Evolutionary conservation across 1,139 yeast genomes (phyloP).

Genomic region (Kodamaea arcana): DNA sequence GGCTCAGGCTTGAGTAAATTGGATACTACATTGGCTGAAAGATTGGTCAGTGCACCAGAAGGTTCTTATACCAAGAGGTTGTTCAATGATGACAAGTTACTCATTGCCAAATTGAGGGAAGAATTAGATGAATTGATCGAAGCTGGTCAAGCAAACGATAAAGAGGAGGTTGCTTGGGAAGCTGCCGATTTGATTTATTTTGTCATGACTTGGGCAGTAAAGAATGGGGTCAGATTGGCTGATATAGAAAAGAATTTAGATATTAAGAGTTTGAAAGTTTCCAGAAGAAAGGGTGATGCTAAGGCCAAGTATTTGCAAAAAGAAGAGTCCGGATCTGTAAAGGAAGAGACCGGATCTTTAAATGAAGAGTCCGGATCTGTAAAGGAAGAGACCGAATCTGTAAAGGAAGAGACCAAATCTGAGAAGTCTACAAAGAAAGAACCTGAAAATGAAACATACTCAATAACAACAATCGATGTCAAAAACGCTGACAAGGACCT

Average conservation of each 20-base stretch:
- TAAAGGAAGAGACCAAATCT: conserved; percentile 4
- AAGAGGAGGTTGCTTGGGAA: conserved; percentile 85
- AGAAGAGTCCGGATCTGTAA: conserved; percentile 5
- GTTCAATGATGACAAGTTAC: conserved; percentile 68
- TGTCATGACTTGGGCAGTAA: conserved; percentile 80
- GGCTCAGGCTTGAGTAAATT: conserved; percentile 61
- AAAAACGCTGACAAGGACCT: conserved; percentile 43
- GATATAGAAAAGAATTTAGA: conserved; percentile 86
- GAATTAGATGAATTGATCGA: conserved; percentile 96
- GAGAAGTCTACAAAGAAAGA: not conserved
- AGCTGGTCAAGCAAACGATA: conserved; percentile 52
- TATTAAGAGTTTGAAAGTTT: conserved; percentile 76
- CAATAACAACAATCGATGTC: conserved; percentile 52
- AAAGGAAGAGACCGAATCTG: conserved; percentile 11
- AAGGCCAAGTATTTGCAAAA: conserved; percentile 61
- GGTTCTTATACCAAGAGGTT: conserved; percentile 92
- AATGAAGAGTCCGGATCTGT: conserved; percentile 8
- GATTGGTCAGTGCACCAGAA: conserved; percentile 65
- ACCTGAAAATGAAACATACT: conserved; percentile 42
- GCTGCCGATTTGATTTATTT: conserved; percentile 94
- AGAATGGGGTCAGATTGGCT: conserved; percentile 70
- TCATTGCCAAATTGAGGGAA: conserved; percentile 85
- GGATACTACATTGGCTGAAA: conserved; percentile 57
- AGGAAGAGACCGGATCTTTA: conserved; percentile 12
- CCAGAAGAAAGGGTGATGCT: conserved; percentile 95